phyloP scores from a whole-genome alignment of 2,329 filamentous ascomycete species.

The Penicillium polonicum region DNA sequence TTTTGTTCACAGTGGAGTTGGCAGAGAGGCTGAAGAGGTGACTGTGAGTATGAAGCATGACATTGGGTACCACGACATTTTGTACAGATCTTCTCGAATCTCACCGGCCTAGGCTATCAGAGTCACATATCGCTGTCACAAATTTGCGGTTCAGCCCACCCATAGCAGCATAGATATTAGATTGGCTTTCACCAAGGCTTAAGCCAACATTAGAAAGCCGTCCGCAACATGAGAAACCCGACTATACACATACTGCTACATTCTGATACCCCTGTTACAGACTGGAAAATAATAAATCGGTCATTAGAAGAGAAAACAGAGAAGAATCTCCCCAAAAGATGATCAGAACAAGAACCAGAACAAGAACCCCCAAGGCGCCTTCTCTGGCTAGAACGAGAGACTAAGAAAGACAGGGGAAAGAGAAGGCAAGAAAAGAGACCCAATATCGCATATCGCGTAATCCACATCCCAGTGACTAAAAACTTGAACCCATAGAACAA shows the following conservation, averaged over 20 bases:
- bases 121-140: no score
- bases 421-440: constrained; percentile 7
- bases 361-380: constrained; percentile 20
- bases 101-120: neutral
- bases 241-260: neutral
- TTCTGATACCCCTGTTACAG: neutral
- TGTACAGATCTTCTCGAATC: neutral
- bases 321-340: constrained; percentile 1
- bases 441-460: constrained; percentile 24
- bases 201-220: neutral
- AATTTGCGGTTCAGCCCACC: neutral
- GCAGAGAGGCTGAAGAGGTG: constrained; percentile 38
- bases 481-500: constrained; percentile 15
- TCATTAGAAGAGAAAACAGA: constrained; percentile 4
- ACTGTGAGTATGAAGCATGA: neutral
- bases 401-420: constrained; percentile 17
- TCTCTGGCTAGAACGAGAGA: constrained; percentile 27
- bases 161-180: neutral
- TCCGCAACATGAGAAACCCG: neutral
- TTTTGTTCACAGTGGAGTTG: constrained; percentile 74
- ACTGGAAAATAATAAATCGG: constrained; percentile 1
- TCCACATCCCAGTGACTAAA: constrained; percentile 22
- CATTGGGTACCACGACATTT: neutral
- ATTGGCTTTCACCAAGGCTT: neutral
- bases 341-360: constrained; percentile 10